Conservation (phyloP, 179 eudicot genomes). For the Vitellaria paradoxa region DNA sequence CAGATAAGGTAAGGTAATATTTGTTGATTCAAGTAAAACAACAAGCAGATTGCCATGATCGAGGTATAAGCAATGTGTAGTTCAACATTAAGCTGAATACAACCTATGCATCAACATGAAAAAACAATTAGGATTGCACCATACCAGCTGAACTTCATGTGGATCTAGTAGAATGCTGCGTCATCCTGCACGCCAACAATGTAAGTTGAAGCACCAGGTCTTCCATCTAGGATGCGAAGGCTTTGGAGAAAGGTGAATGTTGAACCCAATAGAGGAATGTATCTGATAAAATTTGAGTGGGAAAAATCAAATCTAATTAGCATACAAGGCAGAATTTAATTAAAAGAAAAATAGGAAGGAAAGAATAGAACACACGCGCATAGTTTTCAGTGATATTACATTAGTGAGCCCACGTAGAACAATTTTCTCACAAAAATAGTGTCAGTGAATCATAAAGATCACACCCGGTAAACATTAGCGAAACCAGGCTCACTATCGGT, state of each 20-base stretch:
- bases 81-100: background rate
- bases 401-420: too few relatives aligned
- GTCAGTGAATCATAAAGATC: background rate
- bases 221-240: constrained; percentile 94
- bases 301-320: background rate
- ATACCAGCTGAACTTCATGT: constrained; percentile 89
- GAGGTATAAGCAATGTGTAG: background rate
- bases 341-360: background rate
- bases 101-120: background rate
- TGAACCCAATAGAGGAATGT: constrained; percentile 72
- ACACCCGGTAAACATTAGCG: background rate
- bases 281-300: constrained; percentile 39
- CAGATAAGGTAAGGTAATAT: background rate
- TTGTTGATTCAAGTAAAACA: constrained; percentile 1
- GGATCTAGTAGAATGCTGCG: constrained; percentile 89
- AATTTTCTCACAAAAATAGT: background rate
- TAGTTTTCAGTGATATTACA: background rate
- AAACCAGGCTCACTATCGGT: constrained; percentile 1
- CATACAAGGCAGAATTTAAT: background rate
- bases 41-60: background rate
- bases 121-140: constrained; percentile 1
- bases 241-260: constrained; percentile 93
- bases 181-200: constrained; percentile 91
- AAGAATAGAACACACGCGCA: too few relatives aligned
- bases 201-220: constrained; percentile 96